These are phyloP conservation scores for Cercospora janseana DNA, from an alignment of 2,329 filamentous ascomycete species.

Conservation along the genomic window DNA sequence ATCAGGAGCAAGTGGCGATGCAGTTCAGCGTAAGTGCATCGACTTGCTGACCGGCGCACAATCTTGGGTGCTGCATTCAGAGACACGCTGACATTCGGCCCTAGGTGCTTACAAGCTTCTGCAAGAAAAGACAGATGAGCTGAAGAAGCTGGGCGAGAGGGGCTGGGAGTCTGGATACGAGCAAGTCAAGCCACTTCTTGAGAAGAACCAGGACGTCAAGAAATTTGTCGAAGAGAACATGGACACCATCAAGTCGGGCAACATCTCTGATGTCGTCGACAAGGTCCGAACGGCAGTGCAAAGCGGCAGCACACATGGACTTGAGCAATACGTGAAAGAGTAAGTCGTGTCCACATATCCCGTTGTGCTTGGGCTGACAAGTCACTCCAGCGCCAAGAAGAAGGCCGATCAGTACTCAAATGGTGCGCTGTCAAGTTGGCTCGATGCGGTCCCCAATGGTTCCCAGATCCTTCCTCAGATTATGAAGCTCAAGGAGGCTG, in stretches of 20 bases:
- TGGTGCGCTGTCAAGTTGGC: constrained; percentile 54
- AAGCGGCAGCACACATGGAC: constrained; percentile 58
- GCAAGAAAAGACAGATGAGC: constrained; percentile 66
- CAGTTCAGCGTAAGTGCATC: constrained; percentile 53
- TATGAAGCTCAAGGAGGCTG: constrained; percentile 62
- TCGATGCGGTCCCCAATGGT: constrained; percentile 64
- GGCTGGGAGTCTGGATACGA: constrained; percentile 68
- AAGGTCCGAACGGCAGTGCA: constrained; percentile 61
- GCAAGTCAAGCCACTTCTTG: constrained; percentile 67
- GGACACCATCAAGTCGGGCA: constrained; percentile 65
- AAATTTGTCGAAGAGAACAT: constrained; percentile 69
- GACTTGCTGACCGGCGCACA: too few relatives aligned
- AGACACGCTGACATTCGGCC: too few relatives aligned
- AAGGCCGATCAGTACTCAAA: constrained; percentile 56
- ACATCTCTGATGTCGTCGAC: constrained; percentile 62
- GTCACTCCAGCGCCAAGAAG: constrained; percentile 45
- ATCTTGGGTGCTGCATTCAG: too few relatives aligned
- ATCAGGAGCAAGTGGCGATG: constrained; percentile 58
- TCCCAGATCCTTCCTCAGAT: constrained; percentile 65
- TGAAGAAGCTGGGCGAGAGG: constrained; percentile 67
- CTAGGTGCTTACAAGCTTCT: constrained; percentile 61
- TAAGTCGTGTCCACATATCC: constrained; percentile 16
- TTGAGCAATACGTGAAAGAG: constrained; percentile 62
- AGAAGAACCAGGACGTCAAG: constrained; percentile 75
- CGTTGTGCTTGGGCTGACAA: not conserved